Evolutionary conservation across 805 yeast species (phyloP).

Genomic region (Barnettozyma wickerhamii): DNA sequence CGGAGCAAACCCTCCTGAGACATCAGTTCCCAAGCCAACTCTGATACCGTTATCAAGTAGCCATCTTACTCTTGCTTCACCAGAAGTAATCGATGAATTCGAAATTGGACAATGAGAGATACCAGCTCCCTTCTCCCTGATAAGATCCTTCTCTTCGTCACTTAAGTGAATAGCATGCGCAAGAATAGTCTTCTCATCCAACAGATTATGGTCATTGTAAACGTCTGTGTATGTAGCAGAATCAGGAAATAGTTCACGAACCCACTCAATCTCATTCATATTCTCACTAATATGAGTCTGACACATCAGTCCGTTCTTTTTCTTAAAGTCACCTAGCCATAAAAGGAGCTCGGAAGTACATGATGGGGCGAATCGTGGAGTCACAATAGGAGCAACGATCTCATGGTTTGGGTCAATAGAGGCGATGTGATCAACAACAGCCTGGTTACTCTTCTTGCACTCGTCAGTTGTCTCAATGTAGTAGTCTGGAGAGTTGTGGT

Average conservation of each 20-base stretch:
- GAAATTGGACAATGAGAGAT: slow-evolving; percentile 93
- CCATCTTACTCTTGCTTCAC: slow-evolving; percentile 80
- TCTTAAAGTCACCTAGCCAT: slow-evolving; percentile 58
- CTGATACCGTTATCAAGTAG: slow-evolving; percentile 61
- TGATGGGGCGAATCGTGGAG: slow-evolving; percentile 93
- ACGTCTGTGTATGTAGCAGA: slow-evolving; percentile 68
- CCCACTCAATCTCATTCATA: slow-evolving; percentile 68
- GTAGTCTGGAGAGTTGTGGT: slow-evolving; percentile 71
- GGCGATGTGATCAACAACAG: slow-evolving; percentile 53
- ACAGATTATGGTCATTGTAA: slow-evolving; percentile 57
- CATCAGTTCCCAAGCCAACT: slow-evolving; percentile 79
- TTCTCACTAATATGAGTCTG: slow-evolving; percentile 95
- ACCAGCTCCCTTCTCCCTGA: slow-evolving; percentile 56
- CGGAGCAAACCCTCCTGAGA: slow-evolving; percentile 72
- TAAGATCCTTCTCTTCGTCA: slow-evolving; percentile 55
- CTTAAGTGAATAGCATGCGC: slow-evolving; percentile 87
- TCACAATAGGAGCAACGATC: slow-evolving; percentile 66
- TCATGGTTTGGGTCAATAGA: slow-evolving; percentile 49
- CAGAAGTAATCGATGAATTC: slow-evolving; percentile 82
- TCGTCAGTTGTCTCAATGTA: slow-evolving; percentile 56
- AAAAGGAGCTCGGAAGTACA: slow-evolving; percentile 62
- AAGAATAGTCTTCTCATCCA: slow-evolving; percentile 64
- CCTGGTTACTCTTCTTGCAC: slow-evolving; percentile 48
- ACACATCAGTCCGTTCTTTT: slow-evolving; percentile 50
- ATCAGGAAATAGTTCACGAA: slow-evolving; percentile 66